phyloP scores from a whole-genome alignment of 169 alveolate species.

The Cryptosporidium baileyi region DNA sequence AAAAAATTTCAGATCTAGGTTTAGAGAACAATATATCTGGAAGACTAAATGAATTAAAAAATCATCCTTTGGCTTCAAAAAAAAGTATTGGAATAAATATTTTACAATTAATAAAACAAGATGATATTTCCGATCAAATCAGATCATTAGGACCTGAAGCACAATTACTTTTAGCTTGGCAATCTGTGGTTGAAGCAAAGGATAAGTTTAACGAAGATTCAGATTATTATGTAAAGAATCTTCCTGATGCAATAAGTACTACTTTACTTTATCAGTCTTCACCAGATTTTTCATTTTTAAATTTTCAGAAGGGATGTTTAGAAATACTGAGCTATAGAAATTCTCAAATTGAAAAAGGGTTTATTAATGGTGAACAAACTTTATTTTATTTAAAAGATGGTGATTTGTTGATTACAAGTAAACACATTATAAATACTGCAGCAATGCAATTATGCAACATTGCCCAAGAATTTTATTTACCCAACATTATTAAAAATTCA shows the following conservation, averaged over 20 bases:
- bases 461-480: conserved; percentile 43
- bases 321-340: conserved; percentile 9
- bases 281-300: conserved; percentile 24
- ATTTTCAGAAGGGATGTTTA: conserved; percentile 20
- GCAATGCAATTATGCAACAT: conserved; percentile 19
- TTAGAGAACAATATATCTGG: background rate
- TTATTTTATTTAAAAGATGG: conserved; percentile 38
- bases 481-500: conserved; percentile 23
- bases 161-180: conserved; percentile 54
- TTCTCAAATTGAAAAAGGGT: conserved; percentile 44
- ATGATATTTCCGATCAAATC: conserved; percentile 16
- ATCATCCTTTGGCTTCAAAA: conserved; percentile 20
- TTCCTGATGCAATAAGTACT: conserved; percentile 14
- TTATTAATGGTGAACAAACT: conserved; percentile 35
- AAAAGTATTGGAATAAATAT: conserved; percentile 17
- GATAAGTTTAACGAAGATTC: conserved; percentile 30
- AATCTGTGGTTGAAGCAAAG: conserved; percentile 62
- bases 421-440: conserved; percentile 20
- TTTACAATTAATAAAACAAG: conserved; percentile 1
- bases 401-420: conserved; percentile 31
- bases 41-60: background rate
- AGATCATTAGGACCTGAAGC: conserved; percentile 46
- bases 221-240: background rate
- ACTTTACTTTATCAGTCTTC: conserved; percentile 1
- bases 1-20: background rate